phyloP scores from a whole-genome alignment of 2,329 filamentous ascomycete genomes.

The Scortechinia acanthostroma region DNA sequence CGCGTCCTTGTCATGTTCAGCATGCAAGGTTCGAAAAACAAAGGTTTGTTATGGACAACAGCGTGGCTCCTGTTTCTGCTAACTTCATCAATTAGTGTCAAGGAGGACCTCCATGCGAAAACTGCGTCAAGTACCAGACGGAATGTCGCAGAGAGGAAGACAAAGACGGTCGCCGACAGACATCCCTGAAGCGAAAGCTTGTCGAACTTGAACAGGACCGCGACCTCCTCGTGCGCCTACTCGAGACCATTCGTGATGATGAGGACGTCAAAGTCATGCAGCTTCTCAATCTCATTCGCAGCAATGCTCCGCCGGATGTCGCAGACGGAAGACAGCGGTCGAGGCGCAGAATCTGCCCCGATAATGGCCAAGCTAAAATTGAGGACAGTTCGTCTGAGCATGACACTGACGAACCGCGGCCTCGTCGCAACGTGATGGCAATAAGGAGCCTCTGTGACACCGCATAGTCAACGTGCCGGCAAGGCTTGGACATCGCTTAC shows the following conservation, averaged over 20 bases:
- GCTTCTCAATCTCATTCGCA: conserved; percentile 14
- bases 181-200: conserved; percentile 6
- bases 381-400: too few species aligned
- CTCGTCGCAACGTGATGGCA: too few species aligned
- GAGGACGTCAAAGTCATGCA: conserved; percentile 9
- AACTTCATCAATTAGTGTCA: background rate
- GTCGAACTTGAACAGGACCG: background rate
- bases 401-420: too few species aligned
- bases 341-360: too few species aligned
- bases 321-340: too few species aligned
- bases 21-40: background rate
- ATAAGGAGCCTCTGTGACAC: too few species aligned
- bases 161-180: background rate
- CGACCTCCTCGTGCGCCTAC: background rate
- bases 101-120: background rate
- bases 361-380: too few species aligned
- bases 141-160: background rate
- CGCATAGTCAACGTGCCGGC: conserved; percentile 17
- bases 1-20: too few species aligned
- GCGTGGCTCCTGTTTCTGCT: background rate
- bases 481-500: conserved; percentile 20
- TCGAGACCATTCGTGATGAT: conserved; percentile 8
- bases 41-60: background rate
- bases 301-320: conserved; percentile 12
- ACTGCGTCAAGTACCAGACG: background rate